Percentiles rank a stretch among this genome's conserved stretches.
Evolutionary conservation across 495 filamentous ascomycete genomes (phyloP).

Genomic region (Clavariopsis aquatica): DNA sequence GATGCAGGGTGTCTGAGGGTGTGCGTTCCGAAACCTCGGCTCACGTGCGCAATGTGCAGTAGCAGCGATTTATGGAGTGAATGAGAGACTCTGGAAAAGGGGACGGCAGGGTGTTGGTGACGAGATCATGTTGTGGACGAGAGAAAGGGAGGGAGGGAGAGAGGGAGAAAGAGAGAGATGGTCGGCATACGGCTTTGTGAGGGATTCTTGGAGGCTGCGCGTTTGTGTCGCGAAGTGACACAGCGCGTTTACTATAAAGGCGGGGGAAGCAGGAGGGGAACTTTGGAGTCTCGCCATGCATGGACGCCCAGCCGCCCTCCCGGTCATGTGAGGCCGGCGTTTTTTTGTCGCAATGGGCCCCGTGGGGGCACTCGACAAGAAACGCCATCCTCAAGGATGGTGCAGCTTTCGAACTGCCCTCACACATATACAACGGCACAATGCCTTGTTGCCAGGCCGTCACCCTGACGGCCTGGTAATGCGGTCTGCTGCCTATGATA

Average conservation of each 20-base stretch:
- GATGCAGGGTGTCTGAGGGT: not conserved
- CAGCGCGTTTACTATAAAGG: constrained; percentile 4
- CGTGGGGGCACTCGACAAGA: not conserved
- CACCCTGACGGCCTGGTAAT: too few relatives aligned
- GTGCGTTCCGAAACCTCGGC: not conserved
- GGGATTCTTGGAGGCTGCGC: not conserved
- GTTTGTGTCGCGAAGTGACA: not conserved
- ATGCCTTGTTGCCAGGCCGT: too few relatives aligned
- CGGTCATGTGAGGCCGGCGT: constrained; percentile 4
- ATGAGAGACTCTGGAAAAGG: not conserved
- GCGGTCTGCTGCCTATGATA: too few relatives aligned
- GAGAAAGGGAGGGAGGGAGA: not conserved
- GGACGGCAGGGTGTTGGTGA: not conserved
- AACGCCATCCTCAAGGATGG: not conserved
- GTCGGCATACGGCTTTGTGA: not conserved
- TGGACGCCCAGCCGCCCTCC: not conserved
- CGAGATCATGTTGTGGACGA: constrained; percentile 4
- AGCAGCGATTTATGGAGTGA: constrained; percentile 10
- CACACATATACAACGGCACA: too few relatives aligned
- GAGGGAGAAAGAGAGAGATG: too few relatives aligned
- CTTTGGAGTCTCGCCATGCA: not conserved
- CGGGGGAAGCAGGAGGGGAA: constrained; percentile 8
- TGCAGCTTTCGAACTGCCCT: too few relatives aligned
- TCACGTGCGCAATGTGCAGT: not conserved
- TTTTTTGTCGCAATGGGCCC: not conserved